A percentile compares a stretch with the other conserved stretches of the same genome.
These are phyloP conservation scores for Podaxis sp. DNA, from an alignment of 768 basidiomycete species.

Conservation along the genomic window DNA sequence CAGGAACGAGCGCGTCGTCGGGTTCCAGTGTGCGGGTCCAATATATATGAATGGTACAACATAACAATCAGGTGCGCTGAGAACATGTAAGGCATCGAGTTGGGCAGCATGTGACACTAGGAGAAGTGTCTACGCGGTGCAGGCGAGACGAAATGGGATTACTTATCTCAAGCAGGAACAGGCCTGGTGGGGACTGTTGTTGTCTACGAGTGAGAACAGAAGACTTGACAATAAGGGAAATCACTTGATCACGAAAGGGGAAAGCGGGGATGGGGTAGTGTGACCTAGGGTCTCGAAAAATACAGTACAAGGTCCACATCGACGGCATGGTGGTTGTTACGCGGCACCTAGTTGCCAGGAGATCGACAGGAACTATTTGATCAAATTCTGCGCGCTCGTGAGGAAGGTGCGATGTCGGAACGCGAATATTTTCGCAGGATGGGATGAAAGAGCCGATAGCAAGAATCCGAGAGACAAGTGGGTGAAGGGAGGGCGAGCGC, in stretches of 20 bases:
- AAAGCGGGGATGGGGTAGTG: conserved; percentile 3
- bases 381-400: too few relatives aligned
- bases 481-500: not conserved
- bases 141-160: not conserved
- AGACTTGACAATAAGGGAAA: not conserved
- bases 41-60: not conserved
- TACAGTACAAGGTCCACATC: not conserved
- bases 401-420: not conserved
- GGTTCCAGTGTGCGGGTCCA: not conserved
- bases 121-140: not conserved
- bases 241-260: not conserved
- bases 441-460: conserved; percentile 3
- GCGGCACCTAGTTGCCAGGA: conserved; percentile 1
- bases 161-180: not conserved
- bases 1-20: not conserved
- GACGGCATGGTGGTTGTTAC: conserved; percentile 1
- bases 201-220: not conserved
- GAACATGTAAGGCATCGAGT: not conserved
- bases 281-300: conserved; percentile 6
- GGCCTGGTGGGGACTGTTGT: not conserved
- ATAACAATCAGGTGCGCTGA: not conserved
- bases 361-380: not conserved
- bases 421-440: not conserved
- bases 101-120: not conserved
- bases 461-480: not conserved